These are phyloP conservation scores for Pestalotiopsis sp. DNA, from an alignment of 2,329 filamentous ascomycete genomes.

Conservation along the genomic window DNA sequence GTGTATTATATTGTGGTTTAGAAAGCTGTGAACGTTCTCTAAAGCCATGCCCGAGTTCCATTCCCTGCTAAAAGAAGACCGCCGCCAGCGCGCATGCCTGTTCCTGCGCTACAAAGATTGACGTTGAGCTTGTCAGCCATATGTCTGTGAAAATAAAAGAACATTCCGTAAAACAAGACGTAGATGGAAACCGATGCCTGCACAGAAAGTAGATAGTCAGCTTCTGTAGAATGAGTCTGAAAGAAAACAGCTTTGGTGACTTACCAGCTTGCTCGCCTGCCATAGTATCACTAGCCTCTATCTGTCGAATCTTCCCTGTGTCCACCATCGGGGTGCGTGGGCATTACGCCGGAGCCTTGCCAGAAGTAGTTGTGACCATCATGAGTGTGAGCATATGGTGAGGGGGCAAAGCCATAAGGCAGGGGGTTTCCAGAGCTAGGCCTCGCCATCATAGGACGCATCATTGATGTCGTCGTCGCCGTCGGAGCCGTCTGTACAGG, in stretches of 20 bases:
- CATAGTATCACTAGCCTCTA: background rate
- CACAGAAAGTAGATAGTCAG: background rate
- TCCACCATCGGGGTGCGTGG: background rate
- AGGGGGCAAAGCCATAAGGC: conserved; percentile 26
- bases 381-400: conserved; percentile 27
- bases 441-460: conserved; percentile 15
- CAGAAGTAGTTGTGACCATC: conserved; percentile 27
- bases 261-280: background rate
- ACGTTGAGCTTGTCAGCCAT: background rate
- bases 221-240: background rate
- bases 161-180: background rate
- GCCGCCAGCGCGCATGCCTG: background rate
- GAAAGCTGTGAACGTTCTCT: background rate
- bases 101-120: background rate
- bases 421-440: conserved; percentile 17
- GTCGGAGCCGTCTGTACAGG: conserved; percentile 24
- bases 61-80: background rate
- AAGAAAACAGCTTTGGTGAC: background rate
- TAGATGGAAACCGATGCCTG: background rate
- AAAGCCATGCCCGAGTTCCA: background rate
- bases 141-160: background rate
- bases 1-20: background rate
- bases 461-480: conserved; percentile 13
- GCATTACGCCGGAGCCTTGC: conserved; percentile 17
- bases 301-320: background rate